Conservation (phyloP, 768 basidiomycete genomes). For the Ramaria sp. region DNA sequence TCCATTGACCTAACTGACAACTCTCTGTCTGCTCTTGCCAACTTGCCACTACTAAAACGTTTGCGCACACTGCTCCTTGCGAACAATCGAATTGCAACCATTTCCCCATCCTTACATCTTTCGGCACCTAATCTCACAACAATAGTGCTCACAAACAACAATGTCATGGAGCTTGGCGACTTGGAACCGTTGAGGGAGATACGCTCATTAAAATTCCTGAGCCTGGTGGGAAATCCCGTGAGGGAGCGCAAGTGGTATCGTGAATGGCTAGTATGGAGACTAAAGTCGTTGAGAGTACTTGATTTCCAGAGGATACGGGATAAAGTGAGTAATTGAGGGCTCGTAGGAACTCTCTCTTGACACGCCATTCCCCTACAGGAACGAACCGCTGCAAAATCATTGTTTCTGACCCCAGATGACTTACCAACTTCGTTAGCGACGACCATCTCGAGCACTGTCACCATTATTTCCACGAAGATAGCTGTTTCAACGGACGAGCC, state of each 20-base stretch:
- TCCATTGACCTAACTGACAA: conserved; percentile 92
- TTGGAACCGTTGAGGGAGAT: conserved; percentile 75
- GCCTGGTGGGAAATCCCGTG: conserved; percentile 75
- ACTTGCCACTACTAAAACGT: conserved; percentile 79
- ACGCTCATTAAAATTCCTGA: conserved; percentile 62
- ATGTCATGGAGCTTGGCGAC: conserved; percentile 69
- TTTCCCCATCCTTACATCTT: conserved; percentile 72
- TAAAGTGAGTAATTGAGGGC: conserved; percentile 43
- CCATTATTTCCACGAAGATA: conserved; percentile 52
- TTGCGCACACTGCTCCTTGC: conserved; percentile 76
- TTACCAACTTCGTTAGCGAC: conserved; percentile 74
- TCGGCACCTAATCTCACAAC: conserved; percentile 79
- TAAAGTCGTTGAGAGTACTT: conserved; percentile 80
- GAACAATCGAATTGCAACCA: conserved; percentile 79
- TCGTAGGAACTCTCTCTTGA: background rate
- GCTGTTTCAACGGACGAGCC: conserved; percentile 70
- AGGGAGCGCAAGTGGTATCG: conserved; percentile 91
- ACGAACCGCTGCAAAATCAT: conserved; percentile 56
- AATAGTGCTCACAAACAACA: conserved; percentile 78
- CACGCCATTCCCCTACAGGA: conserved; percentile 42
- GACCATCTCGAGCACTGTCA: conserved; percentile 62
- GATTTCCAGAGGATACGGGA: conserved; percentile 94
- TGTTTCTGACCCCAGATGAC: conserved; percentile 76
- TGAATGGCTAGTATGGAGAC: conserved; percentile 88
- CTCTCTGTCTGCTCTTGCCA: conserved; percentile 68